Base-by-base conservation (phyloP, 805 yeast genomes). In the Candida wancherniae region DNA sequence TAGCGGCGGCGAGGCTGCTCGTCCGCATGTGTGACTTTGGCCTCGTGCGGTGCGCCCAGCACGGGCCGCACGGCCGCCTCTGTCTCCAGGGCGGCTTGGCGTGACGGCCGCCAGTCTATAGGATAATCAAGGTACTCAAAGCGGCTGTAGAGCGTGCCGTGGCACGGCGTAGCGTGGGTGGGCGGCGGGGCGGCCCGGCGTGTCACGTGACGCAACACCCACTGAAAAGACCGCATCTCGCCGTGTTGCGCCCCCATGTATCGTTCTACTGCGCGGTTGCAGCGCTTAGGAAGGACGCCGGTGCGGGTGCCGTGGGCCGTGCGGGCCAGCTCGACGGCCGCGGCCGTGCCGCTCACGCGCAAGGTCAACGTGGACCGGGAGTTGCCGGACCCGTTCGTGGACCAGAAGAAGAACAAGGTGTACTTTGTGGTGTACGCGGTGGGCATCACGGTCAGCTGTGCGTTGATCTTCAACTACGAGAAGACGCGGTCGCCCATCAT, bases 401-500 rank as follows among this genome's bases (percentile, higher is more conserved):
- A 71, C 34, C 62, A 66, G 40, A 68, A 68, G 33, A 69, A 64
- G 41, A 71, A 72, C 39, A 60, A 77, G 33, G 47, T 63, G 14
- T 74, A 76, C 34, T 80, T 87, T 53, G 55, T 67, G 5, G 53
- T 47, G 7, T 65, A 64, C 36, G 68, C 61, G 1, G 31, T 63
- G 14, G 71, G 69, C 2, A 57, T 64, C 7, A 45, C 56, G 1
- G 43, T 57, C n/a, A 53, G 66, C 15, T 63, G 67, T 42, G 52
- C 47, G 5, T 71, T 84, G 18, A 84, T 90, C 48, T 80, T 90
- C 72, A 88, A 92, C 65, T 88, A 90, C 59, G 98, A 92, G 55
- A 88, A 87, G 55, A 78, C 87, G 12, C 77, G 83, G 26, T 84
- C 95, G 9, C 97, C 97, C 1, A 73, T 90, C 37, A 82, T 90